Base-by-base conservation (phyloP, 805 yeast genomes). In the Hanseniaspora singularis region DNA sequence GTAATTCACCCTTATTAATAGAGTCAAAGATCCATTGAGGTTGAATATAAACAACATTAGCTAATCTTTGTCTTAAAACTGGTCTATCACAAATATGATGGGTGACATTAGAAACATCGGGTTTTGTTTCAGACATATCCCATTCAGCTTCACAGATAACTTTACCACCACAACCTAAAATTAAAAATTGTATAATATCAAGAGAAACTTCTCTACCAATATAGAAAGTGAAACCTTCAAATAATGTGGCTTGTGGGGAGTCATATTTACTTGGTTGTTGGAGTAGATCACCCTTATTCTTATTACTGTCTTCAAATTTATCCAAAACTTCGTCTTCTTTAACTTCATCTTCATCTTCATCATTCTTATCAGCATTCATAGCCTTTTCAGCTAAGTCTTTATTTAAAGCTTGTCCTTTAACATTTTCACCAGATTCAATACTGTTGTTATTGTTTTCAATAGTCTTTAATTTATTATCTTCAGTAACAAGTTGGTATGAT, bases 1-100 rank as follows among this genome's bases (percentile, higher is more conserved):
- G 69, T 51, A 92, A 70, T 50, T 74, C 70, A 41, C 76, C 74
- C 65, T 81, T 81, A 68, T 92, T 92, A 51, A 92, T 68, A 58
- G 81, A 79, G 63, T 92, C 98, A 62, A 92, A 88, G 26, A 92
- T 71, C 98, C 98, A 92, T 70, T 92, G 98, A 16, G 98, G 98
- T 67, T 92, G 98, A 40, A 89, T 64, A 60, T 92, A 92, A 0
- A 94, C 84, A 69, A 97, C 77, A 43, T 96, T 96, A 51, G 86
- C 81, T 37, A 87, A 85, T 61, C 79, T 84, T 52, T 76, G 72
- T 24, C 71, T 61, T 37, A 89, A 64, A 57, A 77, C 79, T 26
- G 98, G 97, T 64, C 98, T 79, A 65, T 92, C 98, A 53, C 81
- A 79, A 55, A 92, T 81, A 65, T 89, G 97, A 64, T 92, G 98